These are phyloP conservation scores for Pichia sporocuriosa DNA, from an alignment of 805 yeast species.

Conservation along the genomic window DNA sequence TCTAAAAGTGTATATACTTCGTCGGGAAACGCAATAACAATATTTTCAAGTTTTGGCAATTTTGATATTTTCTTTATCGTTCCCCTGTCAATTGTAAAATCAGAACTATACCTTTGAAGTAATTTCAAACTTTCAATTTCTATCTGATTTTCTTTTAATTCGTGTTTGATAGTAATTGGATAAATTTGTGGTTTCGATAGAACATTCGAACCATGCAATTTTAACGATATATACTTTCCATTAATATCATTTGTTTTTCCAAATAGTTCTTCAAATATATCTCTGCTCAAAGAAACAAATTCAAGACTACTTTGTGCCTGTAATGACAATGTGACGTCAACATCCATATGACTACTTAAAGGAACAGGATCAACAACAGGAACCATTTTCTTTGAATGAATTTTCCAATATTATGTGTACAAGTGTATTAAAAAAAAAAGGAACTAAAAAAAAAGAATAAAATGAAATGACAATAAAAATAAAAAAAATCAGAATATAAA, in stretches of 20 bases:
- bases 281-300: constrained; percentile 16
- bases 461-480: too few species aligned
- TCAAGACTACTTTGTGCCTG: constrained; percentile 17
- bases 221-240: constrained; percentile 16
- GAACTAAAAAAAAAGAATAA: too few species aligned
- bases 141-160: constrained; percentile 25
- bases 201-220: constrained; percentile 21
- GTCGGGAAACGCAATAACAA: constrained; percentile 38
- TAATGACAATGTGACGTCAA: constrained; percentile 17
- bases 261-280: constrained; percentile 13
- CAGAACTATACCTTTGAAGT: constrained; percentile 29
- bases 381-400: too few species aligned
- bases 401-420: too few species aligned
- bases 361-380: too few species aligned
- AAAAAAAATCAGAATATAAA: too few species aligned
- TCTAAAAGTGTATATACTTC: constrained; percentile 41
- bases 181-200: constrained; percentile 29
- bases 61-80: constrained; percentile 31
- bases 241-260: constrained; percentile 7
- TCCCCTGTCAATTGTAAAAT: constrained; percentile 38
- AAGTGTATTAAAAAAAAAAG: too few species aligned
- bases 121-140: constrained; percentile 34
- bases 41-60: constrained; percentile 28
- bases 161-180: constrained; percentile 27
- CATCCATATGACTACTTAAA: not conserved